Base-by-base conservation (phyloP, 352 stramenopile species). In the Phytophthora citrophthora region DNA sequence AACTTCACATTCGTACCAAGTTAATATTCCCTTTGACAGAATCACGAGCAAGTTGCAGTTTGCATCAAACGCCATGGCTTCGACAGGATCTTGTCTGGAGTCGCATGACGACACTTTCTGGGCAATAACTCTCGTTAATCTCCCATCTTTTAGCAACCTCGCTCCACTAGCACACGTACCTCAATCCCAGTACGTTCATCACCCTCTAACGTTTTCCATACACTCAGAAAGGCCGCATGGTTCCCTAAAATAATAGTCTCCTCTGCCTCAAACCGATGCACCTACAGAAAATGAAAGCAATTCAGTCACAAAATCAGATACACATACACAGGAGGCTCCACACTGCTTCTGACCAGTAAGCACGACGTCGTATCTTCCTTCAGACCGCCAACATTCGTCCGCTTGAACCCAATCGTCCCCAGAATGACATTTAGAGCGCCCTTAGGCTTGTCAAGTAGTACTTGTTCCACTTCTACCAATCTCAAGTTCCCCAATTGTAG, bases 391-490 rank as follows among this genome's bases (percentile, higher is more conserved):
- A 61, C 46, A 36, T 50, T 51, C 16, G 18, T 44, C 12, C 50
- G 47, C 32, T 64, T 61, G 45, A 80, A 57, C 9, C 38, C 54
- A 53, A 83, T 75, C 0, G 27, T 62, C 43, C 59, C 40, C 38
- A 77, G 23, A 46, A 83, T 76, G 10, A 51, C 56, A 10, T 45
- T 53, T 24, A 78, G 12, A 12, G 52, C 64, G 16, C 70, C 56
- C 10, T 43, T 58, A 0, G 38, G 36, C 12, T 69, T 51, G 4
- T 54, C 52, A 44, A 55, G 18, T 44, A 70, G 31, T 32, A 64
- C 12, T 27, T 72, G 51, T 45, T 83, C 74, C 9, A 83, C 70
- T 26, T 69, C 58, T n/a, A 46, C 29, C 16, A 80, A n/a, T 12
- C 58, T 31, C 20, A 83, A 44, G 18, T 78, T 61, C 0, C 71